Evolutionary conservation across 192 early-diverging fungal genomes (phyloP), one percentile per base, ranked within the genome.

Genomic region (Geosiphon pyriformis): DNA sequence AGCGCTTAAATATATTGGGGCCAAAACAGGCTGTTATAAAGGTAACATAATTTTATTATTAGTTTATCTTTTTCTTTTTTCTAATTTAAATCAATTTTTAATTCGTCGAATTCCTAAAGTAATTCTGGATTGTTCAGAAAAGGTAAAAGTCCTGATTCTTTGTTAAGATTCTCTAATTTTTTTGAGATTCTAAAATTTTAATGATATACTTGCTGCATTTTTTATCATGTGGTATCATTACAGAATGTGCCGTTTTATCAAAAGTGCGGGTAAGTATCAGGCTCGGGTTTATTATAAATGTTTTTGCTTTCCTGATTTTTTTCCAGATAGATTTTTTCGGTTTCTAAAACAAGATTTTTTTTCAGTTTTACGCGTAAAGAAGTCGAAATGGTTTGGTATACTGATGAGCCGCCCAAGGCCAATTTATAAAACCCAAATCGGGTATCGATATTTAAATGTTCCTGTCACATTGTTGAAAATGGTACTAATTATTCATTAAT

Each of bases 181-280:
- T 42, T 42, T 15, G 15, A 6, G 32, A 25, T 35, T 30, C 27
- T 49, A 47, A 54, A 12, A n/a, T 55, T 27, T 8, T 12, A 51
- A 52, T 15, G 10, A 27, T 30, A 64, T 48, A 57, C 0, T 17
- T 37, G 1, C 22, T 72, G 6, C 4, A 4, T 30, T 23, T 61
- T 17, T 15, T 56, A 31, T 18, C 12, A 15, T 63, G 8, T 57
- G 67, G 8, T 57, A 32, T 31, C 30, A 23, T 34, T 31, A 22
- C 74, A 92, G 81, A 94, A 94, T 70, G 81, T 94, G 37, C 88
- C 90, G 22, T 94, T 94, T 64, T 94, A 94, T 67, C 78, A 86
- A 67, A 94, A 94, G 75, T 94, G 90, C 69, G 92, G 90, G 64
- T 66, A 66, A 42, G 52, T 55, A 17, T n/a, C n/a, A n/a, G n/a